Percentiles rank a stretch among this genome's conserved stretches.
Evolutionary conservation across 108 stramenopile genomes (phyloP).

Genomic region (Skeletonema grethae): DNA sequence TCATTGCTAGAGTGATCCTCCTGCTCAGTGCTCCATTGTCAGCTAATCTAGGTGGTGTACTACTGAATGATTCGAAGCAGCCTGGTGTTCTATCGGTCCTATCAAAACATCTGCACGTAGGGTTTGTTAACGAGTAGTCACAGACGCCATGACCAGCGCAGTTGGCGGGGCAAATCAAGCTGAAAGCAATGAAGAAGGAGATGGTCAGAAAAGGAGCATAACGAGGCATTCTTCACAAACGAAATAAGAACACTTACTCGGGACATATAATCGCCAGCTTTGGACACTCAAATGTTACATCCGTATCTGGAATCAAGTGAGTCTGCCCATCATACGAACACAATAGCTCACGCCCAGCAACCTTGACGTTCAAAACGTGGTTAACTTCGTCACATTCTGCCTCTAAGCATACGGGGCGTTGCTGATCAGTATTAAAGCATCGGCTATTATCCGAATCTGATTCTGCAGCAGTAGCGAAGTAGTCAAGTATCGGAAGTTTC

Average conservation of each 20-base stretch:
- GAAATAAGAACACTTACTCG: slow-evolving; percentile 1
- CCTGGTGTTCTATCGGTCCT: slow-evolving; percentile 23
- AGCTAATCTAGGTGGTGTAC: background rate
- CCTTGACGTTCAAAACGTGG: slow-evolving; percentile 30
- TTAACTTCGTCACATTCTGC: slow-evolving; percentile 35
- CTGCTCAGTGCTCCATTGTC: background rate
- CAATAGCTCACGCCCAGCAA: slow-evolving; percentile 24
- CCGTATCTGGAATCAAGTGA: slow-evolving; percentile 26
- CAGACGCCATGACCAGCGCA: slow-evolving; percentile 52
- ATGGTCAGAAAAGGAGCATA: background rate
- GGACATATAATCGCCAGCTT: slow-evolving; percentile 48
- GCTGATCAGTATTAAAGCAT: slow-evolving; percentile 40
- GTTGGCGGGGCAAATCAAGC: slow-evolving; percentile 41
- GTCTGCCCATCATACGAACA: slow-evolving; percentile 48
- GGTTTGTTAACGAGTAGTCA: slow-evolving; percentile 9
- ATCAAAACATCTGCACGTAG: slow-evolving; percentile 31
- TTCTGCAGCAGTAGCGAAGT: slow-evolving; percentile 37
- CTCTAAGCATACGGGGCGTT: slow-evolving; percentile 28
- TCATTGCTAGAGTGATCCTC: background rate
- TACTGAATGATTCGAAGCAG: slow-evolving; percentile 11
- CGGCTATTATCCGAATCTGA: slow-evolving; percentile 27
- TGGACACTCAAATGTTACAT: slow-evolving; percentile 43
- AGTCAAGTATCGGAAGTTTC: slow-evolving; percentile 15
- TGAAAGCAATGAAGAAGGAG: background rate
- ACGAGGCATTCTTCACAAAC: background rate